These are phyloP conservation scores for Crassisporium funariophilum DNA, from an alignment of 768 basidiomycete species.

Conservation along the genomic window DNA sequence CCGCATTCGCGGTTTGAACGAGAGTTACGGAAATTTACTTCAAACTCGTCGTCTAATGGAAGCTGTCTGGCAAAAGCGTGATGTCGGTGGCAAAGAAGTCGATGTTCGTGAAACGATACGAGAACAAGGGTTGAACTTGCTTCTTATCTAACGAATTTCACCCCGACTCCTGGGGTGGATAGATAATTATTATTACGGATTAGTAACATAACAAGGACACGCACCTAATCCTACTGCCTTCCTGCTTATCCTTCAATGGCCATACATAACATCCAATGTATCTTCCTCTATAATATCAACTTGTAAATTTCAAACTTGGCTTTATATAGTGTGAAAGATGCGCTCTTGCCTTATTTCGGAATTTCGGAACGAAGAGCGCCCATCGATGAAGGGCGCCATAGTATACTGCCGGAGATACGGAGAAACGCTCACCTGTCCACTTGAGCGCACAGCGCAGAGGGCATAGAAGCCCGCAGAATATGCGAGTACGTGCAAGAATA, in stretches of 20 bases:
- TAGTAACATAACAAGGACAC: slow-evolving; percentile 15
- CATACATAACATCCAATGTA: slow-evolving; percentile 9
- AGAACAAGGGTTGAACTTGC: slow-evolving; percentile 49
- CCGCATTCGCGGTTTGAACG: slow-evolving; percentile 55
- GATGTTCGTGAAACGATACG: slow-evolving; percentile 65
- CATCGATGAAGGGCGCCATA: slow-evolving; percentile 13
- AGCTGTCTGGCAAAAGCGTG: slow-evolving; percentile 68
- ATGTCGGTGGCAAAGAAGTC: slow-evolving; percentile 50
- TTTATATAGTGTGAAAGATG: neutral
- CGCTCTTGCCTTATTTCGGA: too few relatives aligned
- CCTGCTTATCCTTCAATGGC: slow-evolving; percentile 6
- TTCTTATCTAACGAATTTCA: slow-evolving; percentile 45
- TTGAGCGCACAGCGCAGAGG: slow-evolving; percentile 2
- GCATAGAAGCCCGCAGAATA: too few relatives aligned
- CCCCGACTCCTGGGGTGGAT: slow-evolving; percentile 7
- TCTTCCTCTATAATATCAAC: neutral
- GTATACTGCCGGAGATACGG: too few relatives aligned
- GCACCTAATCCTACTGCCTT: slow-evolving; percentile 19
- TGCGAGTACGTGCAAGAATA: too few relatives aligned
- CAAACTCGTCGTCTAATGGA: slow-evolving; percentile 66
- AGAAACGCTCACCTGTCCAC: too few relatives aligned
- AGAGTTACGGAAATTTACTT: slow-evolving; percentile 59
- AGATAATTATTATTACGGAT: slow-evolving; percentile 7
- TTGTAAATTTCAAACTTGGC: neutral
- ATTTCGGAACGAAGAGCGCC: slow-evolving; percentile 16